phyloP scores from a whole-genome alignment of 371 early-diverging fungal genomes.

The Mycotypha africana region DNA sequence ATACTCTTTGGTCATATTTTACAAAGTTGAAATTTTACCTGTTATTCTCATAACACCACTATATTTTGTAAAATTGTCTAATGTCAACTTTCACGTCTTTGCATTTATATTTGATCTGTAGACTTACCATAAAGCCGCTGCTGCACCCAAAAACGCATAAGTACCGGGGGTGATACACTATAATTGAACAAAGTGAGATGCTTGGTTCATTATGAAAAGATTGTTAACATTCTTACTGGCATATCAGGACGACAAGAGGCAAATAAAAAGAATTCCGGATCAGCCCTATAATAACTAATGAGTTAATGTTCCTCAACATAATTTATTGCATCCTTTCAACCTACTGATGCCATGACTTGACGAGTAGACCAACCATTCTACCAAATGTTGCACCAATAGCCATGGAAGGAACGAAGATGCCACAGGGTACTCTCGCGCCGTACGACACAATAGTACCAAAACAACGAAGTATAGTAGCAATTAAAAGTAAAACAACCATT shows the following conservation, averaged over 20 bases:
- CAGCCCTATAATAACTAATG: conserved; percentile 26
- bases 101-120: not conserved
- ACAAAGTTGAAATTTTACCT: conserved; percentile 37
- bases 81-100: not conserved
- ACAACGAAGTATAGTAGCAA: conserved; percentile 64
- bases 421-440: conserved; percentile 84
- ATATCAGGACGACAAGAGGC: conserved; percentile 73
- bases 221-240: conserved; percentile 40
- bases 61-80: not conserved
- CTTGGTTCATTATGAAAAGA: not conserved
- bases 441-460: conserved; percentile 71
- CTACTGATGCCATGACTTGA: conserved; percentile 56
- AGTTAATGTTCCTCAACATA: not conserved
- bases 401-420: conserved; percentile 95
- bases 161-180: conserved; percentile 91
- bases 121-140: conserved; percentile 78
- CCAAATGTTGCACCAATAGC: conserved; percentile 93
- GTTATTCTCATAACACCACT: conserved; percentile 69
- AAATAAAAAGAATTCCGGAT: conserved; percentile 71
- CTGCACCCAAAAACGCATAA: conserved; percentile 95
- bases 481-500: conserved; percentile 48
- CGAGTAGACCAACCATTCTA: conserved; percentile 81
- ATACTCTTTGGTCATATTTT: too few relatives aligned
- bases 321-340: conserved; percentile 1
- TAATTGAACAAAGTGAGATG: not conserved